Evolutionary conservation across 345 rosid species (phyloP), one percentile per base, ranked within the genome.

Genomic region (Alliaria petiolata): DNA sequence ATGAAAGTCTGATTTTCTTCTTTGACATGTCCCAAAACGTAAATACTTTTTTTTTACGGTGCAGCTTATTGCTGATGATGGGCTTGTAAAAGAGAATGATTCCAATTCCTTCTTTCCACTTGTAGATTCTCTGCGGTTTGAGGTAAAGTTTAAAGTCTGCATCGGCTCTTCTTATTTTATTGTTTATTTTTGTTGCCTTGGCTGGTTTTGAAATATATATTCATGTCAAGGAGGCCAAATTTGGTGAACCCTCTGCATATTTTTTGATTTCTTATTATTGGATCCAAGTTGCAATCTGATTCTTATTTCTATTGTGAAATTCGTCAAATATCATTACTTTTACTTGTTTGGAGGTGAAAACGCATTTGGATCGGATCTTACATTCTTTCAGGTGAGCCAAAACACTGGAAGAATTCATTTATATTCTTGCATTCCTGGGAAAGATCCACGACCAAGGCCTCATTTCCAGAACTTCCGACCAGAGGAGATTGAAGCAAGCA

Each of bases 371-470:
- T 50, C 4, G 22, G 36, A 44, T 65, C 73, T 67, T 59, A 42
- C 19, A 34, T 71, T 47, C 58, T 81, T 81, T 69, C 69, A 93
- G 98, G 96, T 91, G 72, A 93, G 97, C 79, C 86, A 81, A 76
- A 86, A 91, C 75, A 87, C 98, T 35, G 95, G 90, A 75, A 86
- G 98, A 83, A 83, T 93, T 69, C 97, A 93, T 75, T 78, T 93
- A 55, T 91, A 89, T 81, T 84, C 87, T 47, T 91, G 98, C 82
- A 75, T 72, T 64, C 84, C 70, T 4, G 96, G 95, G 45, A 68
- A 71, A 65, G 96, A 91, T 71, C 79, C 84, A 69, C 83, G 97
- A 79, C 98, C 96, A 55, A 79, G 73, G 69, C 96, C 98, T 42
- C 83, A 83, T 42, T 91, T 80, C 79, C 83, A 84, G 79, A 93